Percentiles rank a stretch among this genome's conserved stretches.
phyloP scores from a whole-genome alignment of 2,329 filamentous ascomycete genomes.

The Tolypocladium endophyticum region DNA sequence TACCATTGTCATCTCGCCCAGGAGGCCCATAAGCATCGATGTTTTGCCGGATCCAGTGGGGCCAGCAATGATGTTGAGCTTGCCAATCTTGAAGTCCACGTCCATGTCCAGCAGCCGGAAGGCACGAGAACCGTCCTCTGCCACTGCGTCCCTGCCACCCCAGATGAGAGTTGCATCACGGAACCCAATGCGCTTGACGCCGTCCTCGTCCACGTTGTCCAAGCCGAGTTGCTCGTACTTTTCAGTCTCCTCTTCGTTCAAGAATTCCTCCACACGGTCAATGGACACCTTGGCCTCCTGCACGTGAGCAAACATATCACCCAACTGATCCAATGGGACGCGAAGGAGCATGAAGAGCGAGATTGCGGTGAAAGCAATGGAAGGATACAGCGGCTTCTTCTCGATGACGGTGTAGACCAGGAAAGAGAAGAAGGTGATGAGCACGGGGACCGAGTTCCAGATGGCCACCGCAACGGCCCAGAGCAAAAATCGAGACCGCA shows the following conservation, averaged over 20 bases:
- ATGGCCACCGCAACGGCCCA: slow-evolving; percentile 89
- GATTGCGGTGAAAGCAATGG: slow-evolving; percentile 88
- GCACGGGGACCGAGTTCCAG: slow-evolving; percentile 90
- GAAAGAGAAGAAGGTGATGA: slow-evolving; percentile 97
- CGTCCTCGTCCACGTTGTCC: slow-evolving; percentile 57
- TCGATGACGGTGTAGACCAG: slow-evolving; percentile 86
- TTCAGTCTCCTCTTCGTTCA: slow-evolving; percentile 88
- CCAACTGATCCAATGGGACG: slow-evolving; percentile 87
- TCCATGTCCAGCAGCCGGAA: slow-evolving; percentile 79
- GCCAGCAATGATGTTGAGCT: slow-evolving; percentile 86
- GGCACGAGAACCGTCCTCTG: slow-evolving; percentile 56
- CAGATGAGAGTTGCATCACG: slow-evolving; percentile 78
- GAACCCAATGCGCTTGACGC: slow-evolving; percentile 72
- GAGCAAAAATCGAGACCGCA: slow-evolving; percentile 76
- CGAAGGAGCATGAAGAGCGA: slow-evolving; percentile 92
- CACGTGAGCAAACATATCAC: slow-evolving; percentile 97
- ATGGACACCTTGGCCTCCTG: slow-evolving; percentile 96
- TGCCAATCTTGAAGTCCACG: slow-evolving; percentile 71
- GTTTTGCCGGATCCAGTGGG: slow-evolving; percentile 94
- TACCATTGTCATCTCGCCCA: slow-evolving; percentile 90
- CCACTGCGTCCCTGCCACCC: slow-evolving; percentile 58
- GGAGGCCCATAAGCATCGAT: slow-evolving; percentile 85
- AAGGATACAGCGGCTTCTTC: slow-evolving; percentile 79
- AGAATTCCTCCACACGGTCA: slow-evolving; percentile 89
- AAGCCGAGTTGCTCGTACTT: slow-evolving; percentile 80